These are phyloP conservation scores for Talaromyces piceae DNA, from an alignment of 2,329 filamentous ascomycete genomes.

Conservation along the genomic window DNA sequence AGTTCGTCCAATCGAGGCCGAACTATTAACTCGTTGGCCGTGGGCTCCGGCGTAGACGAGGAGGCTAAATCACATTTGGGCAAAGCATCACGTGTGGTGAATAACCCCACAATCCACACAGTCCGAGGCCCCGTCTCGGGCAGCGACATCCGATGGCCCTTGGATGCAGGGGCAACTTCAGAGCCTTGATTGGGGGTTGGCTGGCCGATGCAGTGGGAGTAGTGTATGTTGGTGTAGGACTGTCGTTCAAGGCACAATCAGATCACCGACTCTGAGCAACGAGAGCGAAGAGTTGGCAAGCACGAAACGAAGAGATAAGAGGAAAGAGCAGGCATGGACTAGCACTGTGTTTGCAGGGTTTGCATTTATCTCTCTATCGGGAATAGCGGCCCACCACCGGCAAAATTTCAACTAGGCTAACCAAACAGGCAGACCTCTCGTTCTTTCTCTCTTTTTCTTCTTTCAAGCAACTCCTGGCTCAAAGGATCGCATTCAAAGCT, in stretches of 20 bases:
- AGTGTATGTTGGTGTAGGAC: not conserved
- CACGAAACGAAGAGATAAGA: no score
- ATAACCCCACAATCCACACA: no score
- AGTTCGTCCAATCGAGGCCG: not conserved
- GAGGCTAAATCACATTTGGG: not conserved
- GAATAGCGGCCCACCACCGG: not conserved
- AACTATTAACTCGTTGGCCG: not conserved
- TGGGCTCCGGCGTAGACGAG: not conserved
- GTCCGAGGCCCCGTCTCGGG: not conserved
- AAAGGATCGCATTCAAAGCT: slow-evolving; percentile 99
- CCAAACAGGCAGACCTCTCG: not conserved
- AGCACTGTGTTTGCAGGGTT: slow-evolving; percentile 4
- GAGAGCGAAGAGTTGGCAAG: no score
- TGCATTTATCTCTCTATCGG: not conserved
- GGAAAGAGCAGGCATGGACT: not conserved
- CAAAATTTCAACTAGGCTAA: not conserved
- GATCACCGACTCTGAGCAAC: no score
- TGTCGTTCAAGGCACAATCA: no score
- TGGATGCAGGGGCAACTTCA: not conserved
- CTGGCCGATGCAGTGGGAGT: not conserved
- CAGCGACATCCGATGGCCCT: not conserved
- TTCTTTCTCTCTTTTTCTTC: slow-evolving; percentile 27
- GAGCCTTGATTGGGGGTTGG: not conserved
- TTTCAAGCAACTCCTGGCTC: slow-evolving; percentile 74
- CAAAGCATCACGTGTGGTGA: not conserved